Evolutionary conservation across 257 asterid genomes (phyloP).

Genomic region (Primulina eburnea): DNA sequence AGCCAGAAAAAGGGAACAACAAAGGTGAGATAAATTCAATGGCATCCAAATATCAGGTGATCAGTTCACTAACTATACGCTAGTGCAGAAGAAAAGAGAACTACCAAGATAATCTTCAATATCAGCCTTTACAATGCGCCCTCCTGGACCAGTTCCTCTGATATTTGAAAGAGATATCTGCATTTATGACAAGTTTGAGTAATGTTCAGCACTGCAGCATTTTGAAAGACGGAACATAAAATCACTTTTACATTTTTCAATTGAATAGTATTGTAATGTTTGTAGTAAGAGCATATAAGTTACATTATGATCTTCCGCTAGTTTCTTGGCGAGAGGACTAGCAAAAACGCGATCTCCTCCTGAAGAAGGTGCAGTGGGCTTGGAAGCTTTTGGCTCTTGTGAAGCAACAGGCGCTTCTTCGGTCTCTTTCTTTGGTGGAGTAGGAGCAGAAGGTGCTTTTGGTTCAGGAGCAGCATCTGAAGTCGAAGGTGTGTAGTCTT

Average conservation of each 20-base stretch:
- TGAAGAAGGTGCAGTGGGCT: conserved; percentile 52
- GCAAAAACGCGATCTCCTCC: conserved; percentile 49
- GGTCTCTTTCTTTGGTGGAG: conserved; percentile 66
- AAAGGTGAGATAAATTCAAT: not conserved
- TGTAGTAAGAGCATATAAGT: not conserved
- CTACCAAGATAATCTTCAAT: conserved; percentile 92
- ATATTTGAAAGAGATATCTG: conserved; percentile 76
- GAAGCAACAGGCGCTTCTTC: conserved; percentile 50
- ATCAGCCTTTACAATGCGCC: conserved; percentile 90
- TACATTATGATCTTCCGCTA: conserved; percentile 51
- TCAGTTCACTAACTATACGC: not conserved
- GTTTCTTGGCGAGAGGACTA: conserved; percentile 54
- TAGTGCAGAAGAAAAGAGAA: conserved; percentile 19
- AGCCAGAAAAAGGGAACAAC: not conserved
- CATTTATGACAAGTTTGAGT: conserved; percentile 21
- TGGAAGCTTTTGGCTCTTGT: conserved; percentile 60
- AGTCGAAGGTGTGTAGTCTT: conserved; percentile 69
- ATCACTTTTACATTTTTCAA: not conserved
- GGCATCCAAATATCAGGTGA: not conserved
- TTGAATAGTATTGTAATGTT: conserved; percentile 5
- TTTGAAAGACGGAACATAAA: conserved; percentile 9
- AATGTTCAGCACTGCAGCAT: conserved; percentile 7
- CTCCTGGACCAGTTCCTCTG: conserved; percentile 97
- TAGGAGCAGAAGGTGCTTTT: conserved; percentile 53
- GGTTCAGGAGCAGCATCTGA: conserved; percentile 63